phyloP scores from a whole-genome alignment of 768 basidiomycete species.

The Tricholomella constricta region DNA sequence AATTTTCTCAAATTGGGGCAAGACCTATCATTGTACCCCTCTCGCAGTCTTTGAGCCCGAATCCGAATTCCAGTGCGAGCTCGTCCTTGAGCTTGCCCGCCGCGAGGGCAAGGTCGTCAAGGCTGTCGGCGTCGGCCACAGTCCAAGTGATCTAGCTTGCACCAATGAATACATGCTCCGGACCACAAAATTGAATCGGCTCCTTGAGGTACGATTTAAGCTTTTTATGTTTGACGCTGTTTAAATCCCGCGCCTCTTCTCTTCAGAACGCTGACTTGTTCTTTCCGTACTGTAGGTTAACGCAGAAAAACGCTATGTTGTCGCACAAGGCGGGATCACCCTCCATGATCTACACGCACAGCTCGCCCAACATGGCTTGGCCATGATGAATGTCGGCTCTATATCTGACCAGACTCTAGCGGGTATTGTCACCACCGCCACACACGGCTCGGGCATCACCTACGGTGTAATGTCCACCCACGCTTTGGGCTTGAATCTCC shows the following conservation, averaged over 20 bases:
- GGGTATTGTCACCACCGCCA: conserved; percentile 91
- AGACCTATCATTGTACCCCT: conserved; percentile 72
- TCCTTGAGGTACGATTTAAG: conserved; percentile 70
- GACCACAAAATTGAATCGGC: conserved; percentile 67
- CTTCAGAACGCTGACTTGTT: conserved; percentile 13
- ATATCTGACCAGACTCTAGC: conserved; percentile 96
- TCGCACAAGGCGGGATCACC: conserved; percentile 78
- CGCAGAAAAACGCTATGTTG: conserved; percentile 61
- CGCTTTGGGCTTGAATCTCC: conserved; percentile 72
- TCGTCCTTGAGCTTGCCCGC: conserved; percentile 79
- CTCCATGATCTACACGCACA: conserved; percentile 71
- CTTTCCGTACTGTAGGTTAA: conserved; percentile 77
- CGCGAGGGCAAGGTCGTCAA: conserved; percentile 72
- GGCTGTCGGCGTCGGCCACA: conserved; percentile 89
- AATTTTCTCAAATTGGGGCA: conserved; percentile 85
- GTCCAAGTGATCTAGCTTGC: conserved; percentile 91
- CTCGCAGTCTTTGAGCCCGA: conserved; percentile 76
- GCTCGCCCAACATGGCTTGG: conserved; percentile 68
- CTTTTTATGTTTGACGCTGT: conserved; percentile 21
- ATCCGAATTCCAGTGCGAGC: conserved; percentile 64
- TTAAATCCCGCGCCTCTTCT: conserved; percentile 14
- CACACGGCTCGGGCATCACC: conserved; percentile 86
- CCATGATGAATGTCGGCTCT: conserved; percentile 91
- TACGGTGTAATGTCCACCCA: conserved; percentile 83
- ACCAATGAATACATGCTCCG: conserved; percentile 85